Base-by-base conservation (phyloP, 2,329 filamentous ascomycete species). In the Cercospora zeae-maydis region DNA sequence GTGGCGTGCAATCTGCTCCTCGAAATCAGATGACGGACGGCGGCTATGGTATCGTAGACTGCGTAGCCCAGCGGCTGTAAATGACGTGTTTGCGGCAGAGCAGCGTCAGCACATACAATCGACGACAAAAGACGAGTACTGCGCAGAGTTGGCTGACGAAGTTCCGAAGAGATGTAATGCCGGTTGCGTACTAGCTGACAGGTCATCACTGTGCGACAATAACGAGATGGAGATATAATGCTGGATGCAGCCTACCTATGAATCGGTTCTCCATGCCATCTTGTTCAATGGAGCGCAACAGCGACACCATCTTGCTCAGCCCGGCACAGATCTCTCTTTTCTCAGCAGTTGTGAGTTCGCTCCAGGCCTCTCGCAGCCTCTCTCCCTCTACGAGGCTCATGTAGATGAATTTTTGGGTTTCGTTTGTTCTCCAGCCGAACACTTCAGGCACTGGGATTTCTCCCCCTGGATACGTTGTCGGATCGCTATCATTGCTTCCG, bases 381-480 rank as follows among this genome's bases (percentile, higher is more conserved):
- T 27, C 5, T 24, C 59, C 59, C 6, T 21, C n/a, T 7, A 62
- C 39, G 2, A 58, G n/a, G 14, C 53, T 52, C 59, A 62, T 57
- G 27, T 58, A 62, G 39, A 62, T 58, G 52, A 57, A 62, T 8
- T 49, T 49, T 1, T 30, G 13, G 19, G 13, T 27, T 3, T 33
- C 16, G 10, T 58, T 14, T 2, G 30, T 31, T 31, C 53, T 33
- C 59, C 59, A 62, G n/a, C 52, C 52, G 24, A 57, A 57, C 8
- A 62, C 16, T 14, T 62, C 53, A n/a, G 53, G 59, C 4, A 62
- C 59, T 7, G 59, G 59, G 4, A 62, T 31, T 4, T 58, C 52
- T n/a, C 19, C 31, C 4, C 19, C 4, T 5, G 36, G 37, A 31
- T 58, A 57, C 11, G 39, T 30, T 57, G 19, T 14, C 39, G 52